phyloP scores from a whole-genome alignment of 225 moss, liverwort and hornwort species.

The Rhytidiadelphus loreus region DNA sequence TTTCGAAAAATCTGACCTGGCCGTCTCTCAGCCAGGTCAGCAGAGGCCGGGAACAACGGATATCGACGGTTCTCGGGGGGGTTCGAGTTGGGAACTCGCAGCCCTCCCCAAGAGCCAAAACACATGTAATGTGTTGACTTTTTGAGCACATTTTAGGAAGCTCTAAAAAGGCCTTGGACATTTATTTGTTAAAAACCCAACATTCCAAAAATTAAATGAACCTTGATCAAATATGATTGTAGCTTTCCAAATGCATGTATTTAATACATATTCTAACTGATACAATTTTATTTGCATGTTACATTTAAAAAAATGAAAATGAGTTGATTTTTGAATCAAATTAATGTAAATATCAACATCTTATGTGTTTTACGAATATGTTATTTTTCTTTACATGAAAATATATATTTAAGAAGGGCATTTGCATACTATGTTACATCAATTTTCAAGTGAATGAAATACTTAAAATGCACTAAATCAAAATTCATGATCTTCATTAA shows the following conservation, averaged over 20 bases:
- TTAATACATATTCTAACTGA: neutral
- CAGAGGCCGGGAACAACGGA: too few relatives aligned
- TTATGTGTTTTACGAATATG: neutral
- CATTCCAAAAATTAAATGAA: neutral
- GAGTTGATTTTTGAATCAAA: neutral
- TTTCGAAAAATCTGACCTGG: too few relatives aligned
- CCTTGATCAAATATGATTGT: neutral
- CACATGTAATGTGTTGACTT: too few relatives aligned
- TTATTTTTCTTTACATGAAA: neutral
- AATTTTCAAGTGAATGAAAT: neutral
- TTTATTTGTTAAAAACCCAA: fast-evolving
- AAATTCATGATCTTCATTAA: neutral
- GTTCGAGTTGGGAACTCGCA: too few relatives aligned
- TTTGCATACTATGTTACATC: neutral
- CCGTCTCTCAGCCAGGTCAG: too few relatives aligned
- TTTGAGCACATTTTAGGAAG: too few relatives aligned
- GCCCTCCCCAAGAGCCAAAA: too few relatives aligned
- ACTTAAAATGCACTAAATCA: too few relatives aligned
- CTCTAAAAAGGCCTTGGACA: too few relatives aligned
- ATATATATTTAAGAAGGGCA: neutral
- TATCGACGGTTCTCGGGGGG: too few relatives aligned
- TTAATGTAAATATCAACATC: neutral
- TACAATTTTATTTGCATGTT: neutral
- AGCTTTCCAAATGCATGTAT: neutral
- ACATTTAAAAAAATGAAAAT: too few relatives aligned